Conservation (phyloP, 2,329 filamentous ascomycete genomes). For the Aspergillus sp. region DNA sequence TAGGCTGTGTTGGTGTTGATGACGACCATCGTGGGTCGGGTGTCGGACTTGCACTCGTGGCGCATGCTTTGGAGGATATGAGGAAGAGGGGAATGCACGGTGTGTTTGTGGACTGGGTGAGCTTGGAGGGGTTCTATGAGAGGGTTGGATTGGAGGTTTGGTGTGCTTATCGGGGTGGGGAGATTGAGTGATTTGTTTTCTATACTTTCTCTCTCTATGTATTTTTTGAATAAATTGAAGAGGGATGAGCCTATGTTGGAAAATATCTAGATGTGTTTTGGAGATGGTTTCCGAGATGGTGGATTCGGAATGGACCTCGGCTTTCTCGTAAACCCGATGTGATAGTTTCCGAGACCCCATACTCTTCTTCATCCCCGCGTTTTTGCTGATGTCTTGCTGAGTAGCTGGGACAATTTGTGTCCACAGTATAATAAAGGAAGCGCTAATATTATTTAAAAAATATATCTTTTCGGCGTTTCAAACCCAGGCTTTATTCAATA, state of each 20-base stretch:
- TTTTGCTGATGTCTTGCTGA: not conserved
- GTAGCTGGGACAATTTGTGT: not conserved
- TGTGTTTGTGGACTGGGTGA: conserved; percentile 48
- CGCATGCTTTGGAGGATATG: conserved; percentile 47
- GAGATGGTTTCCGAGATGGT: not conserved
- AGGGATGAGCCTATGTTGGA: not conserved
- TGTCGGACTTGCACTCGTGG: conserved; percentile 44
- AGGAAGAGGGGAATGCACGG: conserved; percentile 41
- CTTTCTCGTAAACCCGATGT: not conserved
- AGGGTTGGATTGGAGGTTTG: conserved; percentile 42
- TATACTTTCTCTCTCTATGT: not conserved
- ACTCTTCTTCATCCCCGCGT: not conserved
- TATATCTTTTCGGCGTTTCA: too few species aligned
- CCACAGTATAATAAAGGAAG: too few species aligned
- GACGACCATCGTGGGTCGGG: conserved; percentile 37
- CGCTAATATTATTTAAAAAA: too few species aligned
- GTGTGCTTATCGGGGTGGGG: conserved; percentile 40
- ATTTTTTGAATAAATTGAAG: not conserved
- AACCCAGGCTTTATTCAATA: not conserved
- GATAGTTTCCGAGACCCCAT: not conserved
- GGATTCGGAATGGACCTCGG: too few species aligned
- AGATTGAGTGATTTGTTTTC: conserved; percentile 12
- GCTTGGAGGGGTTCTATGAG: conserved; percentile 47
- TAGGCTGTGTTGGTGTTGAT: conserved; percentile 48
- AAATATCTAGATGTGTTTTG: not conserved